Evolutionary conservation across 306 rosid genomes (phyloP).

Genomic region (Sophora flavescens): DNA sequence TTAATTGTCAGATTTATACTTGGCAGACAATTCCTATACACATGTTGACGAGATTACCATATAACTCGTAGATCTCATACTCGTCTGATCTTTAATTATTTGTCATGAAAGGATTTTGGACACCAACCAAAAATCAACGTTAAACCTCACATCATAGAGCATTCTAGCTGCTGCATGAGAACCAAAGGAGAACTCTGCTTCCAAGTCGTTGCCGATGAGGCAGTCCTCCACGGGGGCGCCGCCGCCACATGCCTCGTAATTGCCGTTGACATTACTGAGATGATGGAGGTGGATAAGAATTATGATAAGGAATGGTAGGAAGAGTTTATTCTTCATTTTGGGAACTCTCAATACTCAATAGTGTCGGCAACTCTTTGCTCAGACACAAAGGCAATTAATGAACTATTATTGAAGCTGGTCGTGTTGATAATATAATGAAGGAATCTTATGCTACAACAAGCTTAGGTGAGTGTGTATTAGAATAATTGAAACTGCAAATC

Average conservation of each 20-base stretch:
- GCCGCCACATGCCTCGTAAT: neutral
- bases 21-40: too few species aligned
- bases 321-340: slow-evolving; percentile 40
- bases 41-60: too few species aligned
- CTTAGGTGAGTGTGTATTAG: too few species aligned
- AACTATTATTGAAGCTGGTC: neutral
- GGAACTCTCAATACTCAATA: neutral
- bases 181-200: slow-evolving; percentile 39
- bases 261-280: neutral
- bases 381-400: neutral
- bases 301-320: slow-evolving; percentile 12
- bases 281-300: slow-evolving; percentile 43
- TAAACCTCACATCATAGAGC: slow-evolving; percentile 40
- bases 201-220: slow-evolving; percentile 37
- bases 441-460: too few species aligned
- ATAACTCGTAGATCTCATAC: too few species aligned
- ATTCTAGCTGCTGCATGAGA: slow-evolving; percentile 45
- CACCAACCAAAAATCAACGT: too few species aligned
- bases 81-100: too few species aligned
- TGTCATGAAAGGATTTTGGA: too few species aligned
- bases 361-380: neutral
- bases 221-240: slow-evolving; percentile 36
- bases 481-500: too few species aligned
- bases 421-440: too few species aligned
- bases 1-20: too few species aligned